phyloP scores from a whole-genome alignment of 192 early-diverging fungal species.

The Coemansia sp. region DNA sequence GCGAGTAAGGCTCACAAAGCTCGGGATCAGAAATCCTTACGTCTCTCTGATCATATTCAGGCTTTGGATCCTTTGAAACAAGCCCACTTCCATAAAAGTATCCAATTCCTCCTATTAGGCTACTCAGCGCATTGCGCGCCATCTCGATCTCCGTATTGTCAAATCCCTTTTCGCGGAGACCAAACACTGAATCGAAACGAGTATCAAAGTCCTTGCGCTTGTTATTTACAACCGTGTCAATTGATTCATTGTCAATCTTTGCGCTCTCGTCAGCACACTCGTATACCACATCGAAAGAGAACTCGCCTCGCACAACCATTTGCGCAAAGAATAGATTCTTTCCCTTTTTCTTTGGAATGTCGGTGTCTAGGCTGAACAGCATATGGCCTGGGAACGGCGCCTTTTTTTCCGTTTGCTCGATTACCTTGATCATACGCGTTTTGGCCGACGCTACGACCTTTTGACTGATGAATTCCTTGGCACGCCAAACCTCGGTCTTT shows the following conservation, averaged over 20 bases:
- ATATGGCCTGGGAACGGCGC: conserved; percentile 58
- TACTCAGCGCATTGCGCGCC: conserved; percentile 74
- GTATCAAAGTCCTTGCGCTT: conserved; percentile 60
- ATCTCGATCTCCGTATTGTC: conserved; percentile 61
- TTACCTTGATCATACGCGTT: conserved; percentile 9
- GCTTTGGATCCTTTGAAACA: conserved; percentile 56
- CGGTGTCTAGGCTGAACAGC: conserved; percentile 62
- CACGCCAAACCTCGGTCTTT: conserved; percentile 32
- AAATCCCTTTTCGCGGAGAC: conserved; percentile 66
- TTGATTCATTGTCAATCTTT: conserved; percentile 22
- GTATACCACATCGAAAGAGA: conserved; percentile 45
- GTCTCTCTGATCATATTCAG: conserved; percentile 59
- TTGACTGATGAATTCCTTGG: conserved; percentile 31
- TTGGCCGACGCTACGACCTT: conserved; percentile 17
- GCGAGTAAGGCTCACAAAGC: conserved; percentile 62
- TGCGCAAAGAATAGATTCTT: conserved; percentile 38
- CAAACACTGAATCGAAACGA: conserved; percentile 74
- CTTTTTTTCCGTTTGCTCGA: conserved; percentile 20
- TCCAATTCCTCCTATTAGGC: conserved; percentile 88
- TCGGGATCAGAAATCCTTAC: conserved; percentile 60
- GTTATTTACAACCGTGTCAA: conserved; percentile 18
- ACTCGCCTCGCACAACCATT: conserved; percentile 38
- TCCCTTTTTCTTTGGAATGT: conserved; percentile 14
- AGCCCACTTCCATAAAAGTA: conserved; percentile 52
- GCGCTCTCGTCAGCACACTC: conserved; percentile 28